Evolutionary conservation across 2,329 filamentous ascomycete genomes (phyloP), one percentile per base, ranked within the genome.

Genomic region (Alternaria alternata): DNA sequence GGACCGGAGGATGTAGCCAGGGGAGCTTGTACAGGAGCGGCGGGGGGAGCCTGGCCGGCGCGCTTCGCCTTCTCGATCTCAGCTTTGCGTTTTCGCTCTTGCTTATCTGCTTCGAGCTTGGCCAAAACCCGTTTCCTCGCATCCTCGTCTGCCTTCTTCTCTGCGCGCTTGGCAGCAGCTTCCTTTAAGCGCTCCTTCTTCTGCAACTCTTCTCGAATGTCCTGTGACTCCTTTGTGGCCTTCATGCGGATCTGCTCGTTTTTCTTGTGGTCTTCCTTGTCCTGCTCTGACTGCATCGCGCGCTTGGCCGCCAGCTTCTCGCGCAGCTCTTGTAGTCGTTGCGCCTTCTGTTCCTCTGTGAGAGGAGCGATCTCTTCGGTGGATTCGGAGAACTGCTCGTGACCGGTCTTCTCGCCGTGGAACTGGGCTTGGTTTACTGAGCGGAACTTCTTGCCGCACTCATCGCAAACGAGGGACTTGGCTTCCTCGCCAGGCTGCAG

Each of bases 61-160:
- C 94, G 87, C 56, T 88, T 87, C 0, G 94, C 94, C 81, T 94
- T 96, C 70, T 93, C 91, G 58, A 88, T 84, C 73, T 97, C 95
- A 3, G 92, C 90, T 78, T 95, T 96, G 66, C 90, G 86, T 65
- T 91, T 89, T 54, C 95, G 89, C 72, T 94, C 93, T 69, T 92
- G 91, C 83, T 96, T 97, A 82, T 98, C 94, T 14, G 91, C 94
- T 69, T 95, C 94, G 66, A 99, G 97, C 85, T 94, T 94, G 57
- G 93, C 94, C 81, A 93, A 90, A 78, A 97, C 94, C 36, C 91
- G 88, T 79, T 90, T 92, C 84, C 94, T 95, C 11, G 93, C 94
- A 43, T 93, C 92, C 8, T 90, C 79, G 54, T 98, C 95, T 16
- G 91, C 92, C 42, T 87, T 82, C 83, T 97, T 97, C 82, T 99